A percentile compares a stretch with the other conserved stretches of the same genome.
Evolutionary conservation across 805 yeast genomes (phyloP).

Genomic region (Starmerella kuoi): DNA sequence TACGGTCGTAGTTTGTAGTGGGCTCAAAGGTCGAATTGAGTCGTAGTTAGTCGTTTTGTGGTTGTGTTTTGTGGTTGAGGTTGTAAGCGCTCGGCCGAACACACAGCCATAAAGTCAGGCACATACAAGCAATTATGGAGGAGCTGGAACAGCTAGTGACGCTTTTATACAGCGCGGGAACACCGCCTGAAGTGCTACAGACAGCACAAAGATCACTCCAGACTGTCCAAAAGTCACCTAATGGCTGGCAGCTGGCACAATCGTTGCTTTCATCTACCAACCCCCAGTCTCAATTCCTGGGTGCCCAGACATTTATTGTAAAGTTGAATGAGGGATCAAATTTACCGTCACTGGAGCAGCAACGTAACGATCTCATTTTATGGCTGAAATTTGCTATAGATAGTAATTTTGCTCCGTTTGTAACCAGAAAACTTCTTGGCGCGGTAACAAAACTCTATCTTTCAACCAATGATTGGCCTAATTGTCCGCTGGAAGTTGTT

Average conservation of each 20-base stretch:
- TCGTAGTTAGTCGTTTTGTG: too few species aligned
- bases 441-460: constrained; percentile 41
- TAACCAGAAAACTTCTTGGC: constrained; percentile 48
- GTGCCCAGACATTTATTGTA: constrained; percentile 69
- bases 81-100: too few species aligned
- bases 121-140: neutral
- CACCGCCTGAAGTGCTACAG: constrained; percentile 11
- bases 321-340: constrained; percentile 15
- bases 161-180: constrained; percentile 16
- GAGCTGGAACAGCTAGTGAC: constrained; percentile 15
- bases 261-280: constrained; percentile 33
- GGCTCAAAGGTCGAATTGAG: too few species aligned
- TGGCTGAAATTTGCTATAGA: constrained; percentile 17
- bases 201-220: constrained; percentile 44
- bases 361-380: constrained; percentile 17
- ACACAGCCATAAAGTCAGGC: too few species aligned
- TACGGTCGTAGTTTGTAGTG: too few species aligned
- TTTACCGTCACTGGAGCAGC: constrained; percentile 2
- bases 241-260: constrained; percentile 49
- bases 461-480: constrained; percentile 29
- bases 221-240: constrained; percentile 40
- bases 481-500: constrained; percentile 25
- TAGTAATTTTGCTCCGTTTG: constrained; percentile 27
- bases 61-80: too few species aligned
- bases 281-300: constrained; percentile 47